Conservation (phyloP, 768 basidiomycete genomes). For the Mycena crocata region DNA sequence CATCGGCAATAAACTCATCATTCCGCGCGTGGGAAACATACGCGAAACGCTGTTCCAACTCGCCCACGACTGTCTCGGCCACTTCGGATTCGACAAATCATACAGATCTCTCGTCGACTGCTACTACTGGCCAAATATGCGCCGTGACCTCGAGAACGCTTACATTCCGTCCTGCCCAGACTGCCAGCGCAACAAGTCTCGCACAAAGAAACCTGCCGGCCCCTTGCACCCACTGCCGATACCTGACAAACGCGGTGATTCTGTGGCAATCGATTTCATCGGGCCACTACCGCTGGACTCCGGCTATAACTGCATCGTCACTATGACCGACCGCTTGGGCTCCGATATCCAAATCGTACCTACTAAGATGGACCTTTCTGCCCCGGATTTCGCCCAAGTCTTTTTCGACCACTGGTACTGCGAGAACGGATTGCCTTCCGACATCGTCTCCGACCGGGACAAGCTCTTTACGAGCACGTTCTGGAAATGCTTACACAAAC, state of each 20-base stretch:
- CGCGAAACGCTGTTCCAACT: conserved; percentile 29
- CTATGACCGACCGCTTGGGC: conserved; percentile 15
- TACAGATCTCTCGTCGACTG: conserved; percentile 19
- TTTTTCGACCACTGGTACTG: conserved; percentile 23
- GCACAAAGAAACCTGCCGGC: conserved; percentile 30
- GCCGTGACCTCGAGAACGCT: conserved; percentile 19
- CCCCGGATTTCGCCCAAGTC: neutral
- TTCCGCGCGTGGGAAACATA: neutral
- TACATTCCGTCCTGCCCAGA: conserved; percentile 42
- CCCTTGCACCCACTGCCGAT: conserved; percentile 40
- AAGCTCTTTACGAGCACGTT: conserved; percentile 2
- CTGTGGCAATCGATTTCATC: conserved; percentile 31
- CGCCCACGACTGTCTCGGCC: conserved; percentile 27
- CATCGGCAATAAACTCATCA: neutral
- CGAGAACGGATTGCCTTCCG: conserved; percentile 5
- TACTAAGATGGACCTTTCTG: neutral
- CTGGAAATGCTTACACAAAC: too few relatives aligned
- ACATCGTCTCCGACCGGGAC: conserved; percentile 9
- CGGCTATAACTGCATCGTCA: conserved; percentile 38
- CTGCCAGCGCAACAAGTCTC: conserved; percentile 48
- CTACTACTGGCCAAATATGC: conserved; percentile 34
- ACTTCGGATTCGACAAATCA: conserved; percentile 36
- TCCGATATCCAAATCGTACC: conserved; percentile 33
- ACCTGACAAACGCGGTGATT: conserved; percentile 29
- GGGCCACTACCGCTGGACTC: conserved; percentile 36